These are phyloP conservation scores for Nissolia schottii DNA, from an alignment of 306 rosid genomes.

Conservation along the genomic window DNA sequence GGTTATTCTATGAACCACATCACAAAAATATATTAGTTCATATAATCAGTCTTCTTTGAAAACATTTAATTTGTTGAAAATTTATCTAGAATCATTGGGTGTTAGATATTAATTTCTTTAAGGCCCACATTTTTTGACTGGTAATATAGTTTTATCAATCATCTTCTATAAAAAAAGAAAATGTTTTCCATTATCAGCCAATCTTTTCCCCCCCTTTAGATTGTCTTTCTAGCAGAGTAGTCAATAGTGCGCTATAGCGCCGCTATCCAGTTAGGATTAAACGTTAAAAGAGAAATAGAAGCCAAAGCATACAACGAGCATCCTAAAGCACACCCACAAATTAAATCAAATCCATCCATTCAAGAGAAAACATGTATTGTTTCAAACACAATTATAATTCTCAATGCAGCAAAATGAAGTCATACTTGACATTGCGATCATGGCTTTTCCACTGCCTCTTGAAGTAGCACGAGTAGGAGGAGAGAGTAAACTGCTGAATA, in stretches of 20 bases:
- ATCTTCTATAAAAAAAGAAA: not conserved
- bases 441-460: constrained; percentile 50
- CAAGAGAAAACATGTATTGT: not conserved
- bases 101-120: not conserved
- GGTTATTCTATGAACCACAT: not conserved
- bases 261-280: not conserved
- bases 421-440: constrained; percentile 40
- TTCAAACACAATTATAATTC: constrained; percentile 1
- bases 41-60: not conserved
- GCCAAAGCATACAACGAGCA: not conserved
- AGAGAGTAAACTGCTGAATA: constrained; percentile 37
- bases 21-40: not conserved
- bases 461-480: constrained; percentile 42
- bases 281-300: not conserved
- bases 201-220: not conserved
- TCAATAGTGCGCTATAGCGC: too few relatives aligned
- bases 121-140: not conserved
- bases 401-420: constrained; percentile 10
- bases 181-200: not conserved
- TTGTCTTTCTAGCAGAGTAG: too few relatives aligned
- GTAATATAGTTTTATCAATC: not conserved
- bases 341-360: not conserved
- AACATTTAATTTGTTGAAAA: not conserved
- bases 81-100: not conserved
- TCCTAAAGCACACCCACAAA: not conserved